A percentile compares a stretch with the other conserved stretches of the same genome.
phyloP scores from a whole-genome alignment of 225 moss, liverwort and hornwort species.

The Polytrichum commune region DNA sequence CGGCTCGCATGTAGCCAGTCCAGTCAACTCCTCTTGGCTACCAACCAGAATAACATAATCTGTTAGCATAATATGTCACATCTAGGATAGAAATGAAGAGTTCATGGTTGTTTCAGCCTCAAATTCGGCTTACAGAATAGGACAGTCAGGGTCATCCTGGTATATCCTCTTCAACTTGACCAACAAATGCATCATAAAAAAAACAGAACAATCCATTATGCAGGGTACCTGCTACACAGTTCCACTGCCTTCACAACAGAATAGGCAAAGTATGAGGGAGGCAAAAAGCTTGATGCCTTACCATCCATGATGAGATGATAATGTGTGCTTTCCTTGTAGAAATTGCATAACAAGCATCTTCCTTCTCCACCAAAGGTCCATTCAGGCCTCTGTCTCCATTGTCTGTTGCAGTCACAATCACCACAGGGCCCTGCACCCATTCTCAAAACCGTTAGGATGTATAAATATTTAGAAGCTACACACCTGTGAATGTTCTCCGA shows the following conservation, averaged over 20 bases:
- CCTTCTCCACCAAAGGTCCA: slow-evolving; percentile 52
- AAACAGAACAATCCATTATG: background rate
- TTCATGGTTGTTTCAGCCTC: background rate
- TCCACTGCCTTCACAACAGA: too few species aligned
- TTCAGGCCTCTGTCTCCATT: slow-evolving; percentile 72
- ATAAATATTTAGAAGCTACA: too few species aligned
- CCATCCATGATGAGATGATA: slow-evolving; percentile 90
- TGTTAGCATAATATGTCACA: background rate
- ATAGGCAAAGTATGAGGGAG: too few species aligned
- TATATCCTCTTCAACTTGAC: too few species aligned
- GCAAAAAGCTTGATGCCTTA: slow-evolving; percentile 12
- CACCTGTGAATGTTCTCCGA: too few species aligned
- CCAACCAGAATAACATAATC: slow-evolving; percentile 7
- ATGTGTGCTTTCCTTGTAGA: slow-evolving; percentile 49
- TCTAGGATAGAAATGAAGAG: slow-evolving; percentile 7
- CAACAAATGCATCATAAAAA: background rate
- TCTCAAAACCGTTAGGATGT: too few species aligned
- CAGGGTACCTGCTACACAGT: too few species aligned
- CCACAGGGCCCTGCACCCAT: slow-evolving; percentile 49
- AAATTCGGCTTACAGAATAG: background rate
- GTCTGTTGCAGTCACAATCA: slow-evolving; percentile 73
- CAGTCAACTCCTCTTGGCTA: slow-evolving; percentile 86
- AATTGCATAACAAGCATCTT: slow-evolving; percentile 66
- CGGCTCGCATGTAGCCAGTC: slow-evolving; percentile 73
- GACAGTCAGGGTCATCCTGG: slow-evolving; percentile 2